Conservation (phyloP, 352 stramenopile genomes). For the Phytophthora boehmeriae region DNA sequence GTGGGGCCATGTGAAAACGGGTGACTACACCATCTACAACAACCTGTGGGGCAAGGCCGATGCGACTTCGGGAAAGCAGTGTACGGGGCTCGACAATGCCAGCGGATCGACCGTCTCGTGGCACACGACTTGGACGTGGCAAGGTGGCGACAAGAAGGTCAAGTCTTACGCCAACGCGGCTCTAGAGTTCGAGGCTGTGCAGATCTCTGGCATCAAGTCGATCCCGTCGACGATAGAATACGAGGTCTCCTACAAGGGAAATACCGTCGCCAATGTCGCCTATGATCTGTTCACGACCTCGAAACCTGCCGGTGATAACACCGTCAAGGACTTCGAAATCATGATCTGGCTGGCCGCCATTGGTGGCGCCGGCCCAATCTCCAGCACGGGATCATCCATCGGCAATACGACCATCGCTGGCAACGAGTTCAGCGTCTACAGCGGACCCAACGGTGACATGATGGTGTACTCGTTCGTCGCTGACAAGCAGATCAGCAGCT, state of each 20-base stretch:
- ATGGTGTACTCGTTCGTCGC: slow-evolving; percentile 57
- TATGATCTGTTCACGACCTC: slow-evolving; percentile 53
- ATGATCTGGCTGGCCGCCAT: slow-evolving; percentile 51
- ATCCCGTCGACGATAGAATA: slow-evolving; percentile 51
- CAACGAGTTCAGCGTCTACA: slow-evolving; percentile 37
- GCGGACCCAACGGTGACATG: slow-evolving; percentile 38
- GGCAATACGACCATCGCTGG: slow-evolving; percentile 34
- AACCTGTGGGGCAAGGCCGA: slow-evolving; percentile 41
- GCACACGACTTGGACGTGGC: slow-evolving; percentile 49
- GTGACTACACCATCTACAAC: slow-evolving; percentile 61
- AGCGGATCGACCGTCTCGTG: slow-evolving; percentile 40
- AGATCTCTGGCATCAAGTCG: slow-evolving; percentile 40
- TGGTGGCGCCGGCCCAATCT: slow-evolving; percentile 42
- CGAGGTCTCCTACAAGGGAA: slow-evolving; percentile 39
- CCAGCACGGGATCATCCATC: slow-evolving; percentile 38
- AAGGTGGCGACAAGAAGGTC: slow-evolving; percentile 36
- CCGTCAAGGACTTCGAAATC: slow-evolving; percentile 46
- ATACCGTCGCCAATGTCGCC: slow-evolving; percentile 39
- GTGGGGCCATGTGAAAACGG: slow-evolving; percentile 35
- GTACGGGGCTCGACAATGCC: slow-evolving; percentile 39
- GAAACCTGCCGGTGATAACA: slow-evolving; percentile 18
- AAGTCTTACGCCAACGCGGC: slow-evolving; percentile 55
- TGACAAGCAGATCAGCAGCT: slow-evolving; percentile 25
- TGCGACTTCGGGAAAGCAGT: slow-evolving; percentile 41
- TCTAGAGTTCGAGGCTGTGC: slow-evolving; percentile 42